Conservation (phyloP, 495 filamentous ascomycete species). For the Aspergillus heteromorphus region DNA sequence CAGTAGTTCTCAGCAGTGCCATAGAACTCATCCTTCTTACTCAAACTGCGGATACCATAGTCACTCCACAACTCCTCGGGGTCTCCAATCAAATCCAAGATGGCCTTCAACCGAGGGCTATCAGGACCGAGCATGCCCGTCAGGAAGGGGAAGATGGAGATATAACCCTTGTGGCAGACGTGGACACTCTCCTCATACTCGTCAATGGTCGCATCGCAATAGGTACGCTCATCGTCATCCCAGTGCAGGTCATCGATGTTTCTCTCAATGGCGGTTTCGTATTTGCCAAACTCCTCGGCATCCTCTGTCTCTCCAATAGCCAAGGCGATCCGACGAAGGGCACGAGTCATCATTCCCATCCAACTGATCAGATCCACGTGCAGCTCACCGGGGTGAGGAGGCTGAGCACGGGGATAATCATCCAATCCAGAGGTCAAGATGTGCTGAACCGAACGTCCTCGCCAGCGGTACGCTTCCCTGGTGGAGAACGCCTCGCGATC, state of each 20-base stretch:
- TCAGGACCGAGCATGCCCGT: constrained; percentile 70
- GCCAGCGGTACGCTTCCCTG: constrained; percentile 93
- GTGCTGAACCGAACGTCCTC: constrained; percentile 80
- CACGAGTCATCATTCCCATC: constrained; percentile 90
- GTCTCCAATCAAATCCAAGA: constrained; percentile 73
- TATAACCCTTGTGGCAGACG: constrained; percentile 95
- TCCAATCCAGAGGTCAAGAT: constrained; percentile 90
- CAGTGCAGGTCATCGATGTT: constrained; percentile 96
- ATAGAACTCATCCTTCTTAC: constrained; percentile 75
- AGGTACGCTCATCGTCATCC: constrained; percentile 70
- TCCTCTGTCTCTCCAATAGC: constrained; percentile 70
- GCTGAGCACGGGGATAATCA: constrained; percentile 91
- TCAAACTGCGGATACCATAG: constrained; percentile 81
- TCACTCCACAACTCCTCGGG: constrained; percentile 83
- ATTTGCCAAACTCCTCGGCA: constrained; percentile 60
- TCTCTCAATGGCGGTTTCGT: constrained; percentile 70
- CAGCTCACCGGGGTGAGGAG: constrained; percentile 96
- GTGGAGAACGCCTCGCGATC: constrained; percentile 80
- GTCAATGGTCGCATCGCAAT: constrained; percentile 94
- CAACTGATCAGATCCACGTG: constrained; percentile 93
- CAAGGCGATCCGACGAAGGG: constrained; percentile 70
- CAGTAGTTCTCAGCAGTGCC: constrained; percentile 95
- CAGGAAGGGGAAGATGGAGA: constrained; percentile 91
- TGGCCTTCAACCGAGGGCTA: constrained; percentile 62
- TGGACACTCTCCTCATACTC: constrained; percentile 86